Percentiles rank a stretch among this genome's conserved stretches.
Evolutionary conservation across 2,329 filamentous ascomycete species (phyloP).

Genomic region (Lachnellula subtilissima): DNA sequence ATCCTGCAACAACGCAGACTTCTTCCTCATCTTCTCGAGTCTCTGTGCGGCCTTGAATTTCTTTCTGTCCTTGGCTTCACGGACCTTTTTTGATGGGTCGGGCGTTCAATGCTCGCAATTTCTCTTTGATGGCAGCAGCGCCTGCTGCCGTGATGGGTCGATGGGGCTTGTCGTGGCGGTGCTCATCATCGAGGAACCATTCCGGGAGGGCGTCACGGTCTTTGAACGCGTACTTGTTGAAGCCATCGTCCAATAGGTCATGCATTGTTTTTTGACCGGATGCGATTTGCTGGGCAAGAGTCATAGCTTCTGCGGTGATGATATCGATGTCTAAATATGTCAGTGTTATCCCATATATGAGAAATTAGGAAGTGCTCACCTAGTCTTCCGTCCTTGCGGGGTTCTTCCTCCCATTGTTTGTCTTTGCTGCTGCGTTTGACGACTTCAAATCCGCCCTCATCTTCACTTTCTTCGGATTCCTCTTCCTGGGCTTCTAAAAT

Average conservation of each 20-base stretch:
- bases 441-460: constrained; percentile 56
- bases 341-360: constrained; percentile 7
- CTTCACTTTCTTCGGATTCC: constrained; percentile 23
- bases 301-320: constrained; percentile 99
- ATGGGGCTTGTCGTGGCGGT: constrained; percentile 73
- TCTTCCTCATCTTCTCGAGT: constrained; percentile 94
- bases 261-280: constrained; percentile 74
- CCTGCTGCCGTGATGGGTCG: constrained; percentile 90
- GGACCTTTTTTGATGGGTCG: constrained; percentile 98
- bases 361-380: constrained; percentile 38
- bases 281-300: constrained; percentile 85
- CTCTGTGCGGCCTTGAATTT: constrained; percentile 90
- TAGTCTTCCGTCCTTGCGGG: constrained; percentile 57
- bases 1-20: constrained; percentile 82
- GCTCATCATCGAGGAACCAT: constrained; percentile 96
- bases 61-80: constrained; percentile 93
- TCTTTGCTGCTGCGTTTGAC: constrained; percentile 50
- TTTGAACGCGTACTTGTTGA: constrained; percentile 88
- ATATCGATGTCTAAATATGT: constrained; percentile 77
- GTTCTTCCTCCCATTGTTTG: constrained; percentile 62
- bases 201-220: constrained; percentile 89
- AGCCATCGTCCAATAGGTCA: constrained; percentile 83
- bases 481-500: constrained; percentile 33
- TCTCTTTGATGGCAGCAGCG: constrained; percentile 89
- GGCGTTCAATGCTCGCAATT: constrained; percentile 85